phyloP scores from a whole-genome alignment of 345 rosid genomes.

The Ceriops decandra region DNA sequence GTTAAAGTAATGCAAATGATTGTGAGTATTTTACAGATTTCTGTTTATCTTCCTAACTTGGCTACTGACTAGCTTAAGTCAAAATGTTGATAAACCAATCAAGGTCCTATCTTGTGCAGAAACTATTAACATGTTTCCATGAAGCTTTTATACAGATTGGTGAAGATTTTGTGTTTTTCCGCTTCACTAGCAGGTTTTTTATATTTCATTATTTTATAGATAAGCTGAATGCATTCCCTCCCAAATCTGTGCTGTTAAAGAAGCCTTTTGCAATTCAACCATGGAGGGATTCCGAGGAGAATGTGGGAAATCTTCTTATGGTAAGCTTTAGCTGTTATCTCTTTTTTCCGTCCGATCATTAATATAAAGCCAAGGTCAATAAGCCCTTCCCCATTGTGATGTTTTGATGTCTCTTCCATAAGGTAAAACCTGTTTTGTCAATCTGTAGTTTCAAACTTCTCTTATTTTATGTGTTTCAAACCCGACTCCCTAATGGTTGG shows the following conservation, averaged over 20 bases:
- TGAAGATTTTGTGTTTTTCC: too few relatives aligned
- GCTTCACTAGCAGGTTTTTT: constrained; percentile 4
- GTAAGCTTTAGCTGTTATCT: constrained; percentile 36
- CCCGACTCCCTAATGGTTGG: background rate
- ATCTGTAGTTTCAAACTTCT: background rate
- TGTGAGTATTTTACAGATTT: too few relatives aligned
- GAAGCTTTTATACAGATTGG: too few relatives aligned
- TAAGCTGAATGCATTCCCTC: constrained; percentile 58
- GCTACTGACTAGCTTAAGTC: too few relatives aligned
- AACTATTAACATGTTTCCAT: too few relatives aligned
- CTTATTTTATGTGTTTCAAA: background rate
- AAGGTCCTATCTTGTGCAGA: too few relatives aligned
- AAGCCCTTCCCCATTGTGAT: background rate
- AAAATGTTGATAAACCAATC: too few relatives aligned
- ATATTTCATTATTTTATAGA: constrained; percentile 39
- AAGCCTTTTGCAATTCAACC: constrained; percentile 71
- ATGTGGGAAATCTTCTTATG: constrained; percentile 83
- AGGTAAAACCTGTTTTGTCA: background rate
- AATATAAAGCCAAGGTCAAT: too few relatives aligned
- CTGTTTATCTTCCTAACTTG: too few relatives aligned
- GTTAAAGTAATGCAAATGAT: too few relatives aligned
- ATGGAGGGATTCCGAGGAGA: constrained; percentile 81
- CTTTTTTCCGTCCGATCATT: too few relatives aligned
- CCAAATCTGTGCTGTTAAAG: constrained; percentile 53
- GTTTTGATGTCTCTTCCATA: background rate